Evolutionary conservation across 257 asterid species (phyloP), one percentile per base, ranked within the genome.

Genomic region (Solanum lycopersicoides): DNA sequence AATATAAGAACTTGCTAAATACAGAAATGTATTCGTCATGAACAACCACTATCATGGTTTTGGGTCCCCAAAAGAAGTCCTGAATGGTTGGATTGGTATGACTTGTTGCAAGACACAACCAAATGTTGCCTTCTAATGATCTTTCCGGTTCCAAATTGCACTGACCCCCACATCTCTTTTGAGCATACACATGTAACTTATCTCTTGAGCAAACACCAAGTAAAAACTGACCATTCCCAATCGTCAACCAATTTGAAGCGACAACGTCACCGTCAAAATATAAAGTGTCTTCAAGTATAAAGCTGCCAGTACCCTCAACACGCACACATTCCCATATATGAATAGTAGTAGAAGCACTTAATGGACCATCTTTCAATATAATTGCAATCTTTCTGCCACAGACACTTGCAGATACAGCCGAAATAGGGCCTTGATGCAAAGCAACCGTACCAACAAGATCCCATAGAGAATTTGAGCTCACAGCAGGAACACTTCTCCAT

Each of bases 31-130:
- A 95, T 59, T 91, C 83, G 12, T 89, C 89, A 86, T 95, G 98
- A 91, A 95, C 93, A 82, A 92, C 92, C 89, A 94, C 86, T 85
- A 92, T 85, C 42, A 92, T 91, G 83, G 96, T 96, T 88, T 93
- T 95, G 82, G 99, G 98, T 79, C 98, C 99, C 99, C 99, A 97
- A 86, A 91, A 94, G 89, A 97, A 95, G 88, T 95, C 95, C 15
- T 88, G 91, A 87, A 92, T 91, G 79, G 90, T 89, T 87, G 96
- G 94, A 88, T 89, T 56, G 85, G 90, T 91, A 85, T 88, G 90
- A 87, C 87, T 89, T 80, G 86, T 91, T 25, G 99, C 99, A 88
- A 95, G 91, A 89, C 99, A 95, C 53, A 92, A 87, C 99, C 99
- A 97, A 83, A 92, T 87, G 90, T 90, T 92, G 86, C 86, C 93